Conservation (phyloP, 2,329 filamentous ascomycete genomes). For the Alternaria triticina region DNA sequence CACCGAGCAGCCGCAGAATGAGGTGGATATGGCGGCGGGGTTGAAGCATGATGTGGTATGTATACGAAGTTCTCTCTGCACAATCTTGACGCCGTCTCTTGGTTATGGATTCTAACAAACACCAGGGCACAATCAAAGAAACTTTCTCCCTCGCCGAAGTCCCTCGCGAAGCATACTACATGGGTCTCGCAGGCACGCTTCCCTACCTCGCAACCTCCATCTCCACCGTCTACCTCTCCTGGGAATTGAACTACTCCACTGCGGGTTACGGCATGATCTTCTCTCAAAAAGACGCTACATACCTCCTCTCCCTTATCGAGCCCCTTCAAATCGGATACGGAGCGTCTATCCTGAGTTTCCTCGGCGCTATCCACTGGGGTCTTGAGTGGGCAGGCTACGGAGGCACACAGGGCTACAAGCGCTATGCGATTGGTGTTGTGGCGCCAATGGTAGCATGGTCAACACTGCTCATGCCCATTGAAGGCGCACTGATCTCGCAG, state of each 20-base stretch:
- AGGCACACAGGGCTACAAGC: slow-evolving; percentile 72
- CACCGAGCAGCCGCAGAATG: slow-evolving; percentile 37
- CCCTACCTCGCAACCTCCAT: slow-evolving; percentile 82
- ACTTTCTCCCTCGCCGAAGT: slow-evolving; percentile 57
- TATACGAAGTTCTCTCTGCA: background rate
- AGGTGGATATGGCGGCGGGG: slow-evolving; percentile 56
- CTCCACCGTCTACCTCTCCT: slow-evolving; percentile 81
- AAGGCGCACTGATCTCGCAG: slow-evolving; percentile 84
- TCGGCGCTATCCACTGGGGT: slow-evolving; percentile 93
- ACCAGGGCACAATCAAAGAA: slow-evolving; percentile 55
- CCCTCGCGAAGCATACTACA: slow-evolving; percentile 56
- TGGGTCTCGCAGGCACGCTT: slow-evolving; percentile 59
- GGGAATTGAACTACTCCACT: slow-evolving; percentile 76
- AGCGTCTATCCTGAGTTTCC: slow-evolving; percentile 90
- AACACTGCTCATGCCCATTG: slow-evolving; percentile 80
- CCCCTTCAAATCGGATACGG: slow-evolving; percentile 91
- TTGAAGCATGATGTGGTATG: slow-evolving; percentile 49
- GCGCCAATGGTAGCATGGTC: slow-evolving; percentile 88
- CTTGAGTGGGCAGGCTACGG: slow-evolving; percentile 79
- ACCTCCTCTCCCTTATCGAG: slow-evolving; percentile 77
- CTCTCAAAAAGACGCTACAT: slow-evolving; percentile 72
- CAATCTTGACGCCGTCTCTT: background rate
- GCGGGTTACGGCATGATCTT: slow-evolving; percentile 70
- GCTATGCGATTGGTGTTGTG: slow-evolving; percentile 82
- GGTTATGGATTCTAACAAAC: background rate